Conservation (phyloP, 2,329 filamentous ascomycete genomes). For the Conoideocrella luteorostrata region DNA sequence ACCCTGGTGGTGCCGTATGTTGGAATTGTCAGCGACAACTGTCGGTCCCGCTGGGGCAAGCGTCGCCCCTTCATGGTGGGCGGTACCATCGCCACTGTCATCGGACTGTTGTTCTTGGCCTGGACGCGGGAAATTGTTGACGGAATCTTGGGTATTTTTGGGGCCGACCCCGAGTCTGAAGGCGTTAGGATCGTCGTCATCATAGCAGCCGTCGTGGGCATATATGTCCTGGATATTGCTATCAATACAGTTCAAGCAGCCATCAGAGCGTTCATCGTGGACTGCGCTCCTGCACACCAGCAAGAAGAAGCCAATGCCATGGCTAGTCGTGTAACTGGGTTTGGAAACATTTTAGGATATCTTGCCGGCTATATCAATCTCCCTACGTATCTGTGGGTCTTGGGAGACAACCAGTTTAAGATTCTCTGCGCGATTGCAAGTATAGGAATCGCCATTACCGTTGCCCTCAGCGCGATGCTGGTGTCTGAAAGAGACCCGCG, state of each 20-base stretch:
- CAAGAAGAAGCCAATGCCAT: slow-evolving; percentile 92
- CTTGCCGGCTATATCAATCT: slow-evolving; percentile 80
- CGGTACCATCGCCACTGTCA: slow-evolving; percentile 60
- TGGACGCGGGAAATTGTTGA: slow-evolving; percentile 70
- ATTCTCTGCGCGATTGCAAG: slow-evolving; percentile 82
- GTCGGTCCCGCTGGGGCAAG: slow-evolving; percentile 67
- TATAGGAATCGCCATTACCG: slow-evolving; percentile 61
- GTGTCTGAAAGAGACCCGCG: slow-evolving; percentile 78
- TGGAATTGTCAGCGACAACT: slow-evolving; percentile 75
- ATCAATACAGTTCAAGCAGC: slow-evolving; percentile 97
- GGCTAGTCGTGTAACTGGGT: slow-evolving; percentile 78
- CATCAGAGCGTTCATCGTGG: slow-evolving; percentile 87
- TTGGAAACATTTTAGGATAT: slow-evolving; percentile 89
- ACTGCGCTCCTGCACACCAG: slow-evolving; percentile 86
- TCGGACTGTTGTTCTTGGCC: slow-evolving; percentile 62
- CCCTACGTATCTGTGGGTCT: slow-evolving; percentile 65
- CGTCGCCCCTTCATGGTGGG: slow-evolving; percentile 75
- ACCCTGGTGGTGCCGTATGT: slow-evolving; percentile 77
- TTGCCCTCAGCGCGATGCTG: slow-evolving; percentile 60
- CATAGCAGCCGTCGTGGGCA: slow-evolving; percentile 72
- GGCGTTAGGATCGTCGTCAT: slow-evolving; percentile 63
- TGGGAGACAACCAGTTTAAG: slow-evolving; percentile 88
- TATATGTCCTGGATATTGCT: slow-evolving; percentile 88
- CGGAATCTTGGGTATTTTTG: slow-evolving; percentile 62
- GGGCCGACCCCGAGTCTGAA: slow-evolving; percentile 57